phyloP scores from a whole-genome alignment of 2,329 filamentous ascomycete species.

The Aurifilum marmelostoma region DNA sequence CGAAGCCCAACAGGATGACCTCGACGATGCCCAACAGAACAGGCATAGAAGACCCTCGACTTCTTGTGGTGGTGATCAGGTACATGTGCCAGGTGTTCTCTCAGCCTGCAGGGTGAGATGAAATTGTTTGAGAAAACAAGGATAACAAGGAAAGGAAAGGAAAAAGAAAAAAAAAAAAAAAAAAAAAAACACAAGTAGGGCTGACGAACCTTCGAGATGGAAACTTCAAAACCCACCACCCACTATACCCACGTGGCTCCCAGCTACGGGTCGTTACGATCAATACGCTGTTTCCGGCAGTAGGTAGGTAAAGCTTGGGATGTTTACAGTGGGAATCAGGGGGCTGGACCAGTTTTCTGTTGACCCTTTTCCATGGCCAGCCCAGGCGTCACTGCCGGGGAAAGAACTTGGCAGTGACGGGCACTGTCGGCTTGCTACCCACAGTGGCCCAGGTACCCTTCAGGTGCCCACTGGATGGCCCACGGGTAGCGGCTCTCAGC shows the following conservation, averaged over 20 bases:
- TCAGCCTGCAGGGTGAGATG: neutral
- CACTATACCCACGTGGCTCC: neutral
- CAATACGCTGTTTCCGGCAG: neutral
- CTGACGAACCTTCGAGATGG: conserved; percentile 8
- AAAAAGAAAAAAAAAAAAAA: neutral
- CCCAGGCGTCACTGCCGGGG: neutral
- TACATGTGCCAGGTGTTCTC: neutral
- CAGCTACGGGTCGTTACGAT: neutral
- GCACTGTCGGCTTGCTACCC: neutral
- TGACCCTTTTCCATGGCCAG: neutral
- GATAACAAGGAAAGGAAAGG: neutral
- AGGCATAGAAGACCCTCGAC: neutral
- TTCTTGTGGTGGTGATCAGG: neutral
- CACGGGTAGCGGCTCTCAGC: conserved; percentile 9
- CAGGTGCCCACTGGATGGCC: no score
- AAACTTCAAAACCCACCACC: conserved; percentile 1
- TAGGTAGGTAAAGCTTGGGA: neutral
- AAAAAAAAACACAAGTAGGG: neutral
- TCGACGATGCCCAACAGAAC: neutral
- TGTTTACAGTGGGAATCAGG: neutral
- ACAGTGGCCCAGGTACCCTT: neutral
- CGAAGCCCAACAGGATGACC: neutral
- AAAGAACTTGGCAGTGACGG: neutral
- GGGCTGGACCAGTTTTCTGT: neutral
- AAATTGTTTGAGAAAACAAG: neutral